Base-by-base conservation (phyloP, 305 asterid genomes). In the Fraxinus xanthoxyloides region DNA sequence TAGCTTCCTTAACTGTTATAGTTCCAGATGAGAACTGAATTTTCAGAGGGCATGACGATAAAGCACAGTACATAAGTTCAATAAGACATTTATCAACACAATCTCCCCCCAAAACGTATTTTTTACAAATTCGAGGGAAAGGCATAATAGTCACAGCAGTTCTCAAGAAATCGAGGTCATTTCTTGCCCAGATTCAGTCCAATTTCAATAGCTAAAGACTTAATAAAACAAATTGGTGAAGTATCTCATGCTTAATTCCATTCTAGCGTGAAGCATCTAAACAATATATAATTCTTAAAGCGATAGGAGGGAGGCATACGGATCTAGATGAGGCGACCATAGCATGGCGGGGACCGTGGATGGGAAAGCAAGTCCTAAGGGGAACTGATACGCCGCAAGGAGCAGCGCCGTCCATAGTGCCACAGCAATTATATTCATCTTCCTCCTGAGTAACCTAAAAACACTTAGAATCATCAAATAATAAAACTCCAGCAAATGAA, bases 281-380 rank as follows among this genome's bases (percentile, higher is more conserved):
- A 34, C 5, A 80, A 67, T 59, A 79, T 21, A 75, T 35, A 76
- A 46, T 31, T 6, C 43, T 59, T 24, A 69, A 87, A 36, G 10
- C 79, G 74, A 85, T 9, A 15, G 32, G 34, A 21, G 35, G 36
- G 79, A 87, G 80, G 10, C 38, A 80, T 89, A 89, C 97, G 91
- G 91, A 83, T 90, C 87, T 31, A 83, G 78, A 85, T 91, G 89
- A 85, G 92, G 82, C 78, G 97, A 91, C 97, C 97, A 92, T 21
- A 92, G 86, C 80, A 92, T 87, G 17, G 97, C 93, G 32, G 97
- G 95, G 30, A 79, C 89, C 4, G 89, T 85, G 75, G 87, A 85
- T 28, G 89, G 82, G 21, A 85, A 77, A 23, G 86, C 72, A 48
- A 83, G 51, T 7, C 87, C 89, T 24, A 82, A 75, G 3, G 87